A percentile compares a stretch with the other conserved stretches of the same genome.
Conservation (phyloP, 2,329 filamentous ascomycete species). For the Aspergillus novoparasiticus region DNA sequence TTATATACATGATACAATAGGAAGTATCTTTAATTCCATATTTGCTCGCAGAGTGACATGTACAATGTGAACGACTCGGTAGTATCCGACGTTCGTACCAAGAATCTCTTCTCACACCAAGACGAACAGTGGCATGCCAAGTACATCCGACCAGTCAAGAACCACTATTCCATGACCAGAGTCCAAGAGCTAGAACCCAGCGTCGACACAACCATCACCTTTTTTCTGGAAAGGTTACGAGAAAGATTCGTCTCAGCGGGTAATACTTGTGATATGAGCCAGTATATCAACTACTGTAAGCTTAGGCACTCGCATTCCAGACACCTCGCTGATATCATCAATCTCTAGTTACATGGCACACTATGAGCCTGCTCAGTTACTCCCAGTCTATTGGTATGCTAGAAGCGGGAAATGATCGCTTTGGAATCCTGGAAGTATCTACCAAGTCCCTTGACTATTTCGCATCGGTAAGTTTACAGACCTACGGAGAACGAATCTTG, state of each 20-base stretch:
- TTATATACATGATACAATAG: neutral
- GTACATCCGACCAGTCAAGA: constrained; percentile 26
- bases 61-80: constrained; percentile 30
- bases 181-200: constrained; percentile 29
- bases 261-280: neutral
- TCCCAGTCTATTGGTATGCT: neutral
- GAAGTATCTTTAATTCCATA: neutral
- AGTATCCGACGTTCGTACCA: constrained; percentile 26
- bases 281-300: neutral
- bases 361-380: neutral
- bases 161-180: constrained; percentile 29
- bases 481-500: neutral
- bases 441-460: constrained; percentile 30
- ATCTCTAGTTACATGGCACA: neutral
- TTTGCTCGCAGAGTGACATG: constrained; percentile 28
- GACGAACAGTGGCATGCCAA: constrained; percentile 31
- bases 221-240: constrained; percentile 26
- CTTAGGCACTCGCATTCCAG: neutral
- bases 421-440: constrained; percentile 22
- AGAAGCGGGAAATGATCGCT: neutral
- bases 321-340: neutral
- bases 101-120: constrained; percentile 29
- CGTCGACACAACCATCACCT: constrained; percentile 29
- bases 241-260: constrained; percentile 27
- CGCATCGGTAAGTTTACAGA: constrained; percentile 14